Conservation (phyloP, 176 grass and related monocot genomes). For the Hordeum marinum region DNA sequence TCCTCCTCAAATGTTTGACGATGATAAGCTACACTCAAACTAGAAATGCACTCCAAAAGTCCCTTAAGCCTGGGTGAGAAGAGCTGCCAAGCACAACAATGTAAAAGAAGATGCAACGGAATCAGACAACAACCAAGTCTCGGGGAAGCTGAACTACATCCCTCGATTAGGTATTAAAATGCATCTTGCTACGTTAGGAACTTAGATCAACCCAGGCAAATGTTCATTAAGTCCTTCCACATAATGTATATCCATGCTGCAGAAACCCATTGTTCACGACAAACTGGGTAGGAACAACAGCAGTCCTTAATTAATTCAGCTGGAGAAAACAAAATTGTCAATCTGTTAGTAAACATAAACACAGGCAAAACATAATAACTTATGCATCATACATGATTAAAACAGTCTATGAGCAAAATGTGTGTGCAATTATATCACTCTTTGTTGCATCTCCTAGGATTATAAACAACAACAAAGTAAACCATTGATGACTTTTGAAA, state of each 20-base stretch:
- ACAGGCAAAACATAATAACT: not conserved
- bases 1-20: too few relatives aligned
- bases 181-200: not conserved
- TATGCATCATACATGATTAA: not conserved
- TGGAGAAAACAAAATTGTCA: not conserved
- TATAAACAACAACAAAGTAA: not conserved
- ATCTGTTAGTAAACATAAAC: not conserved
- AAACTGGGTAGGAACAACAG: not conserved
- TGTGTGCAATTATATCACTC: not conserved
- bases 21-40: too few relatives aligned
- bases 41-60: too few relatives aligned
- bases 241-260: not conserved
- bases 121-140: not conserved
- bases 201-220: not conserved
- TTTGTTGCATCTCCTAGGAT: not conserved
- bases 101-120: not conserved
- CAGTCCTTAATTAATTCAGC: not conserved
- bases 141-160: not conserved
- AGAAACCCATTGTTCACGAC: not conserved
- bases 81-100: not conserved
- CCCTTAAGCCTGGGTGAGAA: too few relatives aligned
- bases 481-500: not conserved
- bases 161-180: not conserved
- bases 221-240: not conserved
- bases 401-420: not conserved